Conservation (phyloP, 2,329 filamentous ascomycete species). For the Onygenales sp. region DNA sequence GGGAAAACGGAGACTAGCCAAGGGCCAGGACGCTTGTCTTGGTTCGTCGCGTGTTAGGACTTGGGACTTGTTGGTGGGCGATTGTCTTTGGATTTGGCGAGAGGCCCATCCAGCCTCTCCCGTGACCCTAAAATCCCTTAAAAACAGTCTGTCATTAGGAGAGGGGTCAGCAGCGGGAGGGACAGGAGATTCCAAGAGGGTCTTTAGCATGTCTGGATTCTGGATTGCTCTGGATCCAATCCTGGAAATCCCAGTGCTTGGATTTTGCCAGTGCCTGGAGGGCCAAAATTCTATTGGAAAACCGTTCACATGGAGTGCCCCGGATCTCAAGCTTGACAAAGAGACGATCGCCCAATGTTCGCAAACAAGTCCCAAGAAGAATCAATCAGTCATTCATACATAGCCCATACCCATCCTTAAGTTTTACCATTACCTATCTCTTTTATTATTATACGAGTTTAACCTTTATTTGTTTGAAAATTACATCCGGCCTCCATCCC, state of each 20-base stretch:
- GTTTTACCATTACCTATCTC: background rate
- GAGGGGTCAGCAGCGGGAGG: conserved; percentile 1
- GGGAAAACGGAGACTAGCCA: background rate
- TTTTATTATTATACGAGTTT: conserved; percentile 1
- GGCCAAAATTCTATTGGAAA: conserved; percentile 1
- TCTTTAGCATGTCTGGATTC: background rate
- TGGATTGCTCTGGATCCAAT: conserved; percentile 4
- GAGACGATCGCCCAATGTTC: conserved; percentile 4
- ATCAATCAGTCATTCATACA: background rate
- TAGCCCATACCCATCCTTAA: background rate
- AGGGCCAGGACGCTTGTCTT: conserved; percentile 2
- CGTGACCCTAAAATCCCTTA: conserved; percentile 13
- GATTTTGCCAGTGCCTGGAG: background rate
- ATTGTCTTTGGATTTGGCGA: conserved; percentile 13
- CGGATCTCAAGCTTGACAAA: conserved; percentile 5
- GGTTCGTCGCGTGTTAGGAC: conserved; percentile 3
- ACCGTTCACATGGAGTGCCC: background rate
- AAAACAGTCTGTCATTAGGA: background rate
- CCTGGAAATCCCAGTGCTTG: background rate
- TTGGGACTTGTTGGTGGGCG: background rate
- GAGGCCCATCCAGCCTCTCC: conserved; percentile 23
- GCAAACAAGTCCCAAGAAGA: background rate
- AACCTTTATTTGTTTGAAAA: conserved; percentile 2
- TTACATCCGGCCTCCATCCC: background rate
- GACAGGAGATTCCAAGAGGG: background rate